Conservation (phyloP, 2,329 filamentous ascomycete genomes). For the Fusarium palustre region DNA sequence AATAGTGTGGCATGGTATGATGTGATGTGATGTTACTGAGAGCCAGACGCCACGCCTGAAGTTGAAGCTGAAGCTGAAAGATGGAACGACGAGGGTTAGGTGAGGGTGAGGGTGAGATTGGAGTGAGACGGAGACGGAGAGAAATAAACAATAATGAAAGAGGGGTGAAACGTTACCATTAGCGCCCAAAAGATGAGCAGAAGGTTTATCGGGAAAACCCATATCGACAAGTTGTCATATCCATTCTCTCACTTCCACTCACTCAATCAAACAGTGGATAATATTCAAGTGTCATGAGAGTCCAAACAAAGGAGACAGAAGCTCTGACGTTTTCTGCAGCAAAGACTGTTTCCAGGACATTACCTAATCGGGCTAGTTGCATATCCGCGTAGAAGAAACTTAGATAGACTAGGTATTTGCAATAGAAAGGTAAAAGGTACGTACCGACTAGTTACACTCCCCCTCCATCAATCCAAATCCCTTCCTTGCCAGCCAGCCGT, state of each 20-base stretch:
- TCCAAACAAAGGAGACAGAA: constrained; percentile 10
- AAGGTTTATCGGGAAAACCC: constrained; percentile 62
- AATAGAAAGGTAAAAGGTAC: not conserved
- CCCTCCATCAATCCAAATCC: not conserved
- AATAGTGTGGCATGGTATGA: constrained; percentile 4
- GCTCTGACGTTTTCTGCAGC: constrained; percentile 30
- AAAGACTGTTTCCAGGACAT: constrained; percentile 27
- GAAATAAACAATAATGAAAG: not conserved
- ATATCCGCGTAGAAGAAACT: constrained; percentile 7
- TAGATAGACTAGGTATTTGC: not conserved
- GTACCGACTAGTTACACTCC: constrained; percentile 19
- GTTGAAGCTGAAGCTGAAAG: constrained; percentile 21
- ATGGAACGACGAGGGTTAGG: not conserved
- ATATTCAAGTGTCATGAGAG: not conserved
- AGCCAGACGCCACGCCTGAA: constrained; percentile 30
- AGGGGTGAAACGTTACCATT: constrained; percentile 60
- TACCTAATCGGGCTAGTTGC: constrained; percentile 27
- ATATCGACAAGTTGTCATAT: constrained; percentile 47
- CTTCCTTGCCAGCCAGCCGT: not conserved
- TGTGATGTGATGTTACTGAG: not conserved
- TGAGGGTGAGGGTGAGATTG: not conserved
- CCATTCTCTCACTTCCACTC: constrained; percentile 35
- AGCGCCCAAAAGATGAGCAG: constrained; percentile 68
- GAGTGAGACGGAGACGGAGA: not conserved
- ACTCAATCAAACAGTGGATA: not conserved